Percentiles rank a stretch among this genome's conserved stretches.
Evolutionary conservation across 2,329 filamentous ascomycete genomes (phyloP).

Genomic region (Apiospora phragmitis): DNA sequence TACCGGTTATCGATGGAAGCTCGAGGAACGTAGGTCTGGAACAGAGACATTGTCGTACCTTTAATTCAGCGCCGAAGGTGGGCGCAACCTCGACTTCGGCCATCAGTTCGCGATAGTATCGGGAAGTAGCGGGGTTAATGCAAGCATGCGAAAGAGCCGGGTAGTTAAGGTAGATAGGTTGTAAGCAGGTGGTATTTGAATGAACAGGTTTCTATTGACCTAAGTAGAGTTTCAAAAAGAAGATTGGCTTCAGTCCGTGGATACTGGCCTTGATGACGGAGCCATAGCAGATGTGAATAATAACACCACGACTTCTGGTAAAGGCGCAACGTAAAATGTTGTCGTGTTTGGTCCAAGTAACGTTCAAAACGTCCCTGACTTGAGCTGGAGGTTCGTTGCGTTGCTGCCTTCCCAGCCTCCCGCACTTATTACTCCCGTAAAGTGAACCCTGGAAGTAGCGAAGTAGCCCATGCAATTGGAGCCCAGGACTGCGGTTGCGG

Average conservation of each 20-base stretch:
- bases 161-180: background rate
- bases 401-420: background rate
- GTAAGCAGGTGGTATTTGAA: background rate
- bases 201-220: background rate
- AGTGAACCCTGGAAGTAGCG: background rate
- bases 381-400: background rate
- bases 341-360: conserved; percentile 5
- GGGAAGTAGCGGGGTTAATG: conserved; percentile 10
- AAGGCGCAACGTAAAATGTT: background rate
- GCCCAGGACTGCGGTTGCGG: background rate
- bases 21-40: conserved; percentile 21
- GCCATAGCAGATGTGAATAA: conserved; percentile 1
- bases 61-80: conserved; percentile 91
- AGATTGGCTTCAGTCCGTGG: conserved; percentile 9
- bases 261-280: background rate
- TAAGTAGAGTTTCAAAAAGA: background rate
- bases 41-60: conserved; percentile 54
- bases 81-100: conserved; percentile 79
- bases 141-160: conserved; percentile 22
- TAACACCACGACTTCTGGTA: background rate
- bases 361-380: background rate
- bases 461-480: background rate
- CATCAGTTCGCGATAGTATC: conserved; percentile 53
- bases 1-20: conserved; percentile 13
- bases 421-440: background rate